Evolutionary conservation across 768 basidiomycete genomes (phyloP).

Genomic region (Leucosporidium creatinivorum): DNA sequence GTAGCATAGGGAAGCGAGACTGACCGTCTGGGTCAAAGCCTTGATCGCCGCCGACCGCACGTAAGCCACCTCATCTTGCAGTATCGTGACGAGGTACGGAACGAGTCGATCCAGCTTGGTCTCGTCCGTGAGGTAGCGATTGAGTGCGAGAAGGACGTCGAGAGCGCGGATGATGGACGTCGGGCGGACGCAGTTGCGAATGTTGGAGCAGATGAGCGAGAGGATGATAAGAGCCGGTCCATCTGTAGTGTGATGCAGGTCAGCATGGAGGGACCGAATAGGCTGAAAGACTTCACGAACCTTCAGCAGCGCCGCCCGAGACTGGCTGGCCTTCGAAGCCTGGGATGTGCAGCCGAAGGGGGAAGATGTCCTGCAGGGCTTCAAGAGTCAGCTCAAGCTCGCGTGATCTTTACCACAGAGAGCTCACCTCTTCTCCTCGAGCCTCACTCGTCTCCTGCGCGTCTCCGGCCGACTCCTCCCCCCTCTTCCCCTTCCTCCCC

Average conservation of each 20-base stretch:
- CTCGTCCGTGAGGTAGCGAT: conserved; percentile 79
- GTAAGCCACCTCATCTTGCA: conserved; percentile 73
- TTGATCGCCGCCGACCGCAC: conserved; percentile 75
- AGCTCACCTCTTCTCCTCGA: conserved; percentile 44
- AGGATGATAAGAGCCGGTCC: conserved; percentile 83
- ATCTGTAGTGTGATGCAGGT: conserved; percentile 49
- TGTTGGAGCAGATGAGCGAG: conserved; percentile 75
- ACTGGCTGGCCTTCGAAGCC: conserved; percentile 46
- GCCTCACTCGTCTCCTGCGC: conserved; percentile 55
- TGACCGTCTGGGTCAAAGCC: conserved; percentile 72
- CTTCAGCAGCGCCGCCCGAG: conserved; percentile 56
- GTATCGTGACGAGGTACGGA: conserved; percentile 79
- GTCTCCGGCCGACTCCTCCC: not conserved
- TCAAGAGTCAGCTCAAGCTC: not conserved
- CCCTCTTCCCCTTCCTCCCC: not conserved
- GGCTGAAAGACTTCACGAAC: conserved; percentile 40
- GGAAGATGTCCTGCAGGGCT: conserved; percentile 59
- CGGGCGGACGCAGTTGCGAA: conserved; percentile 77
- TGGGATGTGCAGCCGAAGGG: conserved; percentile 62
- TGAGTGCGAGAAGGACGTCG: conserved; percentile 74
- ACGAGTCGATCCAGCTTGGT: conserved; percentile 88
- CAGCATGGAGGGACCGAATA: not conserved
- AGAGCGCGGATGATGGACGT: conserved; percentile 77
- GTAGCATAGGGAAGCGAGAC: conserved; percentile 39
- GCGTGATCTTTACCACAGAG: conserved; percentile 40